These are phyloP conservation scores for bread wheat (Triticum aestivum) DNA, from an alignment of 176 grass and related monocot species.

Conservation along the genomic window DNA sequence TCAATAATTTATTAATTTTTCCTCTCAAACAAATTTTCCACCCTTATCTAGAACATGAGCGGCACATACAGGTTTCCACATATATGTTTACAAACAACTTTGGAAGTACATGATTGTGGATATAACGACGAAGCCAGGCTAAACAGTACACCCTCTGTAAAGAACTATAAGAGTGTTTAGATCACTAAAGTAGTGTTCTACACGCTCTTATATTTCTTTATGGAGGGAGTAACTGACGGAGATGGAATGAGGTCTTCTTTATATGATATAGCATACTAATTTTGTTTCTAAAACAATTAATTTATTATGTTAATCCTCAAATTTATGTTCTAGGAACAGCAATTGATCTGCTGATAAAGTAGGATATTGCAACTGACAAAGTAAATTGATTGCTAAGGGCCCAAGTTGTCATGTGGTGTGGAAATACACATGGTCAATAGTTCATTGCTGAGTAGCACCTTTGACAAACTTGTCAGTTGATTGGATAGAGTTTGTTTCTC, in stretches of 20 bases:
- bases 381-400: neutral
- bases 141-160: no score
- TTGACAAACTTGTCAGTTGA: neutral
- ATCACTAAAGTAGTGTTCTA: no score
- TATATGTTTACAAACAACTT: neutral
- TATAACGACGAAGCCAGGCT: neutral
- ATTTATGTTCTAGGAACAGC: neutral
- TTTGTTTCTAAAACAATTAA: neutral
- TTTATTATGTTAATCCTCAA: neutral
- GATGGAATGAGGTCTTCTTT: neutral
- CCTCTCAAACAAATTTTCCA: neutral
- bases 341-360: neutral
- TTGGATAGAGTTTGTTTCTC: neutral
- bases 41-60: neutral
- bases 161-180: no score
- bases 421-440: neutral
- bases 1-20: neutral
- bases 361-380: neutral
- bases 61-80: neutral
- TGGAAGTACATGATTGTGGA: conserved; percentile 12
- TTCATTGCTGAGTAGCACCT: neutral
- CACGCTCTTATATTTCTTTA: no score
- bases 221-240: no score
- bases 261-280: neutral
- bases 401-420: neutral